Evolutionary conservation across 495 filamentous ascomycete species (phyloP).

Genomic region (Trypethelium eluteriae): DNA sequence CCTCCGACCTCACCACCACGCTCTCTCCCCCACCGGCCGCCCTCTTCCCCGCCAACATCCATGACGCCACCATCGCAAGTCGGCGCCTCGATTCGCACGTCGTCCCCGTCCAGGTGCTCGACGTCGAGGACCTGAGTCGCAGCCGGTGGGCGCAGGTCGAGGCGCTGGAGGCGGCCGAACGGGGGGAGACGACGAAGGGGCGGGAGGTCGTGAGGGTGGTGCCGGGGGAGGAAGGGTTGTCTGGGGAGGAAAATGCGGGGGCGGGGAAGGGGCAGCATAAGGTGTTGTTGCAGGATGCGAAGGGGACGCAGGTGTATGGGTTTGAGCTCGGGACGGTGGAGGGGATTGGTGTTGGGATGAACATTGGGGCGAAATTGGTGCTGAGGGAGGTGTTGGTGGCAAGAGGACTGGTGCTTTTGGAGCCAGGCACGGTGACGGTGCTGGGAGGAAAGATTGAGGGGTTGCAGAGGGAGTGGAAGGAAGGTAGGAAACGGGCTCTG

Average conservation of each 20-base stretch:
- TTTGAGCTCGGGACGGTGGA: conserved; percentile 64
- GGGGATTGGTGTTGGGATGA: conserved; percentile 56
- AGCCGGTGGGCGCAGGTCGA: conserved; percentile 82
- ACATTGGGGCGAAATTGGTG: conserved; percentile 75
- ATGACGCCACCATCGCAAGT: conserved; percentile 47
- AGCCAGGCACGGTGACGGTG: conserved; percentile 53
- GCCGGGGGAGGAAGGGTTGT: conserved; percentile 49
- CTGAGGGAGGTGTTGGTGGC: conserved; percentile 60
- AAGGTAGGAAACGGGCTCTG: conserved; percentile 61
- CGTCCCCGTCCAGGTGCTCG: conserved; percentile 71
- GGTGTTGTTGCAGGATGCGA: conserved; percentile 71
- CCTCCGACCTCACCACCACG: conserved; percentile 63
- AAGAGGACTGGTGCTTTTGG: conserved; percentile 68
- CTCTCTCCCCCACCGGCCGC: conserved; percentile 36
- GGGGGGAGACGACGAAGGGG: conserved; percentile 75
- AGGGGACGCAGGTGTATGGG: conserved; percentile 59
- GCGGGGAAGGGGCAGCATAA: conserved; percentile 58
- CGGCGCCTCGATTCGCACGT: conserved; percentile 45
- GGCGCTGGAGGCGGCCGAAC: conserved; percentile 68
- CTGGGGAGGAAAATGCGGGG: conserved; percentile 41
- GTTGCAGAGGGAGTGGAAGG: conserved; percentile 69
- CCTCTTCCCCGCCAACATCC: conserved; percentile 52
- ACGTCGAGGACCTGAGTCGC: conserved; percentile 70
- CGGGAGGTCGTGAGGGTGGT: conserved; percentile 72
- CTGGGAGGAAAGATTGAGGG: conserved; percentile 83